Evolutionary conservation across 306 rosid species (phyloP).

Genomic region (Geum urbanum): DNA sequence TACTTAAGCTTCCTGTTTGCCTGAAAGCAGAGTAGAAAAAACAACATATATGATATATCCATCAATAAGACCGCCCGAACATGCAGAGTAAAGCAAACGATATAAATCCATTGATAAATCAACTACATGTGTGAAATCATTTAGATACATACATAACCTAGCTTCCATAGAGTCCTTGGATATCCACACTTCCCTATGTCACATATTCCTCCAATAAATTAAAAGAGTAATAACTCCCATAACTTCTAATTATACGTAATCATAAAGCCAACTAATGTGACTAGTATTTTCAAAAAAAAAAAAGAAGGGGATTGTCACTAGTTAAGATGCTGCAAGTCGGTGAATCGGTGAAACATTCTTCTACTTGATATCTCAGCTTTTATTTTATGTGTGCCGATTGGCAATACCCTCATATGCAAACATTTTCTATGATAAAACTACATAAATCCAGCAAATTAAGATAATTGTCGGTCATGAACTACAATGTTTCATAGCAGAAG

Average conservation of each 20-base stretch:
- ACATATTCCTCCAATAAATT: not conserved
- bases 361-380: not conserved
- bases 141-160: not conserved
- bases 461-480: not conserved
- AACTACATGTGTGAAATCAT: not conserved
- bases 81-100: no score
- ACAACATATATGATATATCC: conserved; percentile 10
- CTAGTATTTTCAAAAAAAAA: not conserved
- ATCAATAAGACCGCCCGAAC: not conserved
- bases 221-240: not conserved
- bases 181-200: not conserved
- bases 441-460: not conserved
- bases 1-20: conserved; percentile 39
- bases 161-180: not conserved
- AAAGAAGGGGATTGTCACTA: no score
- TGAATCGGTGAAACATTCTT: not conserved
- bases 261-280: not conserved
- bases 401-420: not conserved
- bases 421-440: not conserved
- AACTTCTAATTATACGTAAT: not conserved
- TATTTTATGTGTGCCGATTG: not conserved
- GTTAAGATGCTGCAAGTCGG: not conserved
- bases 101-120: no score
- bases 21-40: conserved; percentile 36
- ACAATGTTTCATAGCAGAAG: not conserved